These are phyloP conservation scores for Exophiala phaeomuriformis DNA, from an alignment of 2,329 filamentous ascomycete species.

Conservation along the genomic window DNA sequence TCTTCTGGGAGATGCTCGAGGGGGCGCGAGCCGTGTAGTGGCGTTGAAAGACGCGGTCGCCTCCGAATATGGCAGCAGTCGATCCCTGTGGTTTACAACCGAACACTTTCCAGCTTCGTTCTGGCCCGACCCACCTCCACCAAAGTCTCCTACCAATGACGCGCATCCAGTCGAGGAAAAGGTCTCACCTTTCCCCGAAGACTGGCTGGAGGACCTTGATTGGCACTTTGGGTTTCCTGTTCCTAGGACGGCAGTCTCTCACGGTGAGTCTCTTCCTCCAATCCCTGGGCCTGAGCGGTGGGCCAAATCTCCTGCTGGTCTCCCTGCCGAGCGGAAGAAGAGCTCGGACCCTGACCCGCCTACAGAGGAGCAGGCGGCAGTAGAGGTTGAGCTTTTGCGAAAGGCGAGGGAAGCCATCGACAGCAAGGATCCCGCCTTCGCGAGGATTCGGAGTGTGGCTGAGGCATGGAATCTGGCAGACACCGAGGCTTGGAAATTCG, in stretches of 20 bases:
- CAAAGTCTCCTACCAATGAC: conserved; percentile 29
- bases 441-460: conserved; percentile 39
- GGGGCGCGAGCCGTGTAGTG: conserved; percentile 59
- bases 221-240: conserved; percentile 86
- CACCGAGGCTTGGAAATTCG: conserved; percentile 58
- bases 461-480: conserved; percentile 55
- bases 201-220: conserved; percentile 58
- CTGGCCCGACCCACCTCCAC: conserved; percentile 22
- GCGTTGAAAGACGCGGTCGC: conserved; percentile 77
- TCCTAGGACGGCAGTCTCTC: conserved; percentile 48
- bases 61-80: conserved; percentile 54
- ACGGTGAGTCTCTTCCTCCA: conserved; percentile 51
- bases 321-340: conserved; percentile 34
- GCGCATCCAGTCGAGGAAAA: conserved; percentile 24
- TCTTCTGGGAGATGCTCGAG: conserved; percentile 56
- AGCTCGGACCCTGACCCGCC: conserved; percentile 34
- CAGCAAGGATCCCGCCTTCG: conserved; percentile 33
- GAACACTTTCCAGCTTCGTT: conserved; percentile 45
- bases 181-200: conserved; percentile 41
- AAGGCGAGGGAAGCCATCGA: conserved; percentile 44
- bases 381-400: conserved; percentile 44
- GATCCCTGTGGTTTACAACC: conserved; percentile 76
- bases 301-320: conserved; percentile 38
- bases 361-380: conserved; percentile 33
- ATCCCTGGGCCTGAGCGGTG: conserved; percentile 53